These are phyloP conservation scores for Spathaspora sp. DNA, from an alignment of 1,139 yeast species.

Conservation along the genomic window DNA sequence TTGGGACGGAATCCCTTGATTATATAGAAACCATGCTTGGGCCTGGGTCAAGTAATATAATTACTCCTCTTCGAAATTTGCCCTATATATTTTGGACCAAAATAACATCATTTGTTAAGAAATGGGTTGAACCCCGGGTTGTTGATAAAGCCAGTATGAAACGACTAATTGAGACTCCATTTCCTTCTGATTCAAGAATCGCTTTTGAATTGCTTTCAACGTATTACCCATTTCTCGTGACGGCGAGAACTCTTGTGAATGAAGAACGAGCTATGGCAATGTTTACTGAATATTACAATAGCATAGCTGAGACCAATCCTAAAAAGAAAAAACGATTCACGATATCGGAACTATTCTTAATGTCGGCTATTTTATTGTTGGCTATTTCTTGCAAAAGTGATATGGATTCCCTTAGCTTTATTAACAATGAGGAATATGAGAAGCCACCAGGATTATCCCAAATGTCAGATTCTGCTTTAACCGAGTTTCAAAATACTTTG, in stretches of 20 bases:
- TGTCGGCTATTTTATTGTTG: constrained; percentile 31
- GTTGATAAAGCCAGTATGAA: constrained; percentile 21
- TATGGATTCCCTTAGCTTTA: constrained; percentile 5
- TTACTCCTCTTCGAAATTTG: constrained; percentile 31
- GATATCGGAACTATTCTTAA: constrained; percentile 32
- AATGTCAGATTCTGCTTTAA: constrained; percentile 13
- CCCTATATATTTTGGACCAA: constrained; percentile 27
- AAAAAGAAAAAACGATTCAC: constrained; percentile 16
- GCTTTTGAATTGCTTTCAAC: constrained; percentile 23
- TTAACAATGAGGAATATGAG: background rate
- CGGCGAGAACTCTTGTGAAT: constrained; percentile 19
- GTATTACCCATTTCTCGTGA: constrained; percentile 16
- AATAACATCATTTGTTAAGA: constrained; percentile 20
- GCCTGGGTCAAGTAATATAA: constrained; percentile 17
- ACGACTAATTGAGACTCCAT: constrained; percentile 25
- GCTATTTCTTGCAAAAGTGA: constrained; percentile 25
- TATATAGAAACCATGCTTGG: constrained; percentile 34
- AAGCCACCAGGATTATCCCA: background rate
- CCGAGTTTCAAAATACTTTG: constrained; percentile 24
- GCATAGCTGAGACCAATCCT: constrained; percentile 7
- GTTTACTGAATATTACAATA: constrained; percentile 22
- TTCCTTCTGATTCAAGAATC: constrained; percentile 25
- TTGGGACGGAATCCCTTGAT: constrained; percentile 34
- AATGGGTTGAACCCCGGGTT: constrained; percentile 37
- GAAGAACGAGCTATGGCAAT: constrained; percentile 17